Conservation (phyloP, 768 basidiomycete genomes). For the Boletellus sp. region DNA sequence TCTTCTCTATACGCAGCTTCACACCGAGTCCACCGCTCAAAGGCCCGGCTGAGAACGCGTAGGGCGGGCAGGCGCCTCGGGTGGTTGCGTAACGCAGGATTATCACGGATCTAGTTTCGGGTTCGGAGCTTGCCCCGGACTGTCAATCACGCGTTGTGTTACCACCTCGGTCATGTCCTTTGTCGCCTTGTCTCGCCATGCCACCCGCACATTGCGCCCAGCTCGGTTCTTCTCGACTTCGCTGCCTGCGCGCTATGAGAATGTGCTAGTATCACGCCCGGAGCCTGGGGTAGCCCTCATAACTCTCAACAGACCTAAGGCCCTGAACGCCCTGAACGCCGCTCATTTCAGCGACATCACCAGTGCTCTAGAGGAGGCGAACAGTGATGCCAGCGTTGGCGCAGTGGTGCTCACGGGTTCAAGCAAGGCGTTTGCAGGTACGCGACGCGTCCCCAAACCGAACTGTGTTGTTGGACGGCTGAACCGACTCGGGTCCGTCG, state of each 20-base stretch:
- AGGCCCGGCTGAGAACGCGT: too few relatives aligned
- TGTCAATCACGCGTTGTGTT: not conserved
- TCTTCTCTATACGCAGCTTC: not conserved
- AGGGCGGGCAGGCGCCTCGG: too few relatives aligned
- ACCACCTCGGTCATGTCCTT: slow-evolving; percentile 17
- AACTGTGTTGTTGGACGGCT: not conserved
- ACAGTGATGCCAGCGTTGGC: slow-evolving; percentile 66
- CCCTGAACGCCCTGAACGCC: slow-evolving; percentile 81
- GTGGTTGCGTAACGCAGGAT: too few relatives aligned
- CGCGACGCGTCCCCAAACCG: slow-evolving; percentile 18
- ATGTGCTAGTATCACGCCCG: slow-evolving; percentile 67
- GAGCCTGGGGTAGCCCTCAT: slow-evolving; percentile 71
- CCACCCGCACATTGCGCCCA: slow-evolving; percentile 2
- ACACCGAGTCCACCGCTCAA: not conserved
- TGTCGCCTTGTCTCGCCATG: slow-evolving; percentile 1
- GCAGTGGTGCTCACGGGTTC: slow-evolving; percentile 92
- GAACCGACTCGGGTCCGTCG: not conserved
- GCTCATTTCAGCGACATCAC: slow-evolving; percentile 83
- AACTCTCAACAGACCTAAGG: slow-evolving; percentile 86
- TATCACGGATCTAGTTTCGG: not conserved
- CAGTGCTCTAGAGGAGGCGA: slow-evolving; percentile 65
- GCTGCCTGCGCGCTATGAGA: slow-evolving; percentile 46
- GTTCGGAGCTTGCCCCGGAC: not conserved
- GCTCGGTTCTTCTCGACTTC: slow-evolving; percentile 26
- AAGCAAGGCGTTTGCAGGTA: slow-evolving; percentile 90